Conservation (phyloP, 441 rosid genomes). For the Croton laevigatus region DNA sequence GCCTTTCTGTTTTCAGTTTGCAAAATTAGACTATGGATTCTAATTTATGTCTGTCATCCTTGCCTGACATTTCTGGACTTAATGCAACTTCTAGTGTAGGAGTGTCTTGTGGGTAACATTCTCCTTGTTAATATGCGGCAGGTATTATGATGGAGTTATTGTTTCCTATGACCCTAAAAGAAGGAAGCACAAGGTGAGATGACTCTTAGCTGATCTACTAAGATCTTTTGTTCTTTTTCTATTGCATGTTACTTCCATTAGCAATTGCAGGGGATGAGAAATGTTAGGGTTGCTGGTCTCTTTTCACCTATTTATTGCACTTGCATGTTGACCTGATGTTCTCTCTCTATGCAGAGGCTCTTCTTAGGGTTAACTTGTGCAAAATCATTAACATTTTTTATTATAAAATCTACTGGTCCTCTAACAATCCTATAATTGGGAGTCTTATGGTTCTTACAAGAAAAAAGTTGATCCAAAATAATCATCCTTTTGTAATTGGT, state of each 20-base stretch:
- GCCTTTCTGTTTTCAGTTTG: background rate
- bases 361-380: slow-evolving; percentile 2
- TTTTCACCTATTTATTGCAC: background rate
- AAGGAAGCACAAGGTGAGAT: slow-evolving; percentile 63
- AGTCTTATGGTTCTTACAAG: background rate
- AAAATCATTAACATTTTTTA: slow-evolving; percentile 8
- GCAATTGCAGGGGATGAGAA: background rate
- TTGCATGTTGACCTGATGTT: background rate
- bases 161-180: slow-evolving; percentile 37
- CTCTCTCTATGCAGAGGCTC: slow-evolving; percentile 12
- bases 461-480: background rate
- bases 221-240: background rate
- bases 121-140: slow-evolving; percentile 28
- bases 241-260: background rate
- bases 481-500: slow-evolving; percentile 13
- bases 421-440: slow-evolving; percentile 9
- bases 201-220: slow-evolving; percentile 6
- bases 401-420: background rate
- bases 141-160: slow-evolving; percentile 65
- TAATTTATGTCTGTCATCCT: background rate
- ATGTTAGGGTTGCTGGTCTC: background rate
- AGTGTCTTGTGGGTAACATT: background rate
- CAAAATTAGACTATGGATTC: background rate
- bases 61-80: background rate
- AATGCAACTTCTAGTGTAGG: background rate